phyloP scores from a whole-genome alignment of 2,329 filamentous ascomycete genomes.

The Xylariomycetidae sp. region DNA sequence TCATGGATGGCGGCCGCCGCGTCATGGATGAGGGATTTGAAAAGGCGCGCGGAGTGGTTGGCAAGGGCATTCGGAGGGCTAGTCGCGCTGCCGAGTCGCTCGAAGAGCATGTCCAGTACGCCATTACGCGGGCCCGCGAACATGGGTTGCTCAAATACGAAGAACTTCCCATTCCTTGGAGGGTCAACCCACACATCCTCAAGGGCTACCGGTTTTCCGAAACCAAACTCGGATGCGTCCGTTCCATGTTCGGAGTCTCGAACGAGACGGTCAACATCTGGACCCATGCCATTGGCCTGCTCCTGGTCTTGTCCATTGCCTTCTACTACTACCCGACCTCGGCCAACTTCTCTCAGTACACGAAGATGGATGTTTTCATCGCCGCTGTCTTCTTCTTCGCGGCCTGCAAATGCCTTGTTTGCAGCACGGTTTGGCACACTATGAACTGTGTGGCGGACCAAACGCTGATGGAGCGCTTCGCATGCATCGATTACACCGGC shows the following conservation, averaged over 20 bases:
- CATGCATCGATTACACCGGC: slow-evolving; percentile 96
- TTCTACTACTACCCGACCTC: slow-evolving; percentile 95
- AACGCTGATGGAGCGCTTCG: slow-evolving; percentile 85
- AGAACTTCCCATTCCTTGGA: slow-evolving; percentile 86
- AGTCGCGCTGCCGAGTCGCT: slow-evolving; percentile 74
- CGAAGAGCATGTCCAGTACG: slow-evolving; percentile 77
- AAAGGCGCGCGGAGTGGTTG: slow-evolving; percentile 68
- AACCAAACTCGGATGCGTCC: slow-evolving; percentile 81
- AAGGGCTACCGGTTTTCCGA: slow-evolving; percentile 91
- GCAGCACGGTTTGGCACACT: slow-evolving; percentile 95
- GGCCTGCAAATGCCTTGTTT: slow-evolving; percentile 88
- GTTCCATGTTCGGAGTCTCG: slow-evolving; percentile 74
- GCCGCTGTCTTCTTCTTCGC: slow-evolving; percentile 95
- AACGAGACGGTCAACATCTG: slow-evolving; percentile 98
- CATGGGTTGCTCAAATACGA: slow-evolving; percentile 82
- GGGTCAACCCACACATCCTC: slow-evolving; percentile 88
- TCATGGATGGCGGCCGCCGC: slow-evolving; percentile 73
- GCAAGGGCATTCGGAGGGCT: slow-evolving; percentile 78
- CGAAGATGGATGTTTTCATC: slow-evolving; percentile 82
- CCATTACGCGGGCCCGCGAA: slow-evolving; percentile 68
- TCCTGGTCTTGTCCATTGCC: slow-evolving; percentile 80
- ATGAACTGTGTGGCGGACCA: slow-evolving; percentile 96
- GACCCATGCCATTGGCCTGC: slow-evolving; percentile 86
- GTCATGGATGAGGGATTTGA: slow-evolving; percentile 75
- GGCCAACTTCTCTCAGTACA: slow-evolving; percentile 78